Evolutionary conservation across 192 early-diverging fungal species (phyloP).

Genomic region (Coemansia aciculifera): DNA sequence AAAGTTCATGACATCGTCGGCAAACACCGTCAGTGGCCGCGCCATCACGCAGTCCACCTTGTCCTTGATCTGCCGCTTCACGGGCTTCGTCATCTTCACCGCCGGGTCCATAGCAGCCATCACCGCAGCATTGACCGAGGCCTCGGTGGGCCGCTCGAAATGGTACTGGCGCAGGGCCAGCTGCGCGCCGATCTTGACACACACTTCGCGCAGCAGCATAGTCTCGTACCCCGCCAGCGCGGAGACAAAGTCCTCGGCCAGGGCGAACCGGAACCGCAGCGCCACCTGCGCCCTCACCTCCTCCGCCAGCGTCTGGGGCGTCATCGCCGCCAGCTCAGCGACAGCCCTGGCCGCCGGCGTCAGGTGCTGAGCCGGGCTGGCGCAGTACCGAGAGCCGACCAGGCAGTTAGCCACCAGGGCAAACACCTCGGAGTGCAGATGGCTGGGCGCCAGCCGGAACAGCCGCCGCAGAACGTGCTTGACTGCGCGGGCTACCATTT

Average conservation of each 20-base stretch:
- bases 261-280: conserved; percentile 73
- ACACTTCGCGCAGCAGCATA: conserved; percentile 79
- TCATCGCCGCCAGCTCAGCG: conserved; percentile 60
- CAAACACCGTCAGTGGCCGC: conserved; percentile 29
- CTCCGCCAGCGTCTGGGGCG: conserved; percentile 60
- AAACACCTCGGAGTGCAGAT: conserved; percentile 63
- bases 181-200: conserved; percentile 85
- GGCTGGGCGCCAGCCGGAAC: conserved; percentile 60
- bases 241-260: conserved; percentile 60
- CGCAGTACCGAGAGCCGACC: conserved; percentile 63
- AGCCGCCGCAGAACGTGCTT: conserved; percentile 82
- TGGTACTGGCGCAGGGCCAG: conserved; percentile 76
- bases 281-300: conserved; percentile 65
- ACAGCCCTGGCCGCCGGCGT: conserved; percentile 38
- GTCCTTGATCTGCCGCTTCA: conserved; percentile 61
- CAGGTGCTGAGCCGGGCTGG: conserved; percentile 55
- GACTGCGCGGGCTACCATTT: conserved; percentile 84
- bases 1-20: conserved; percentile 39
- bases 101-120: conserved; percentile 31
- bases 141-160: conserved; percentile 56
- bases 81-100: conserved; percentile 56
- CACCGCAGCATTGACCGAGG: conserved; percentile 34
- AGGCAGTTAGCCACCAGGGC: conserved; percentile 84
- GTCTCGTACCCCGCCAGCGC: conserved; percentile 54
- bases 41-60: conserved; percentile 21